These are phyloP conservation scores for Rhynchosporium secalis DNA, from an alignment of 2,329 filamentous ascomycete genomes.

Conservation along the genomic window DNA sequence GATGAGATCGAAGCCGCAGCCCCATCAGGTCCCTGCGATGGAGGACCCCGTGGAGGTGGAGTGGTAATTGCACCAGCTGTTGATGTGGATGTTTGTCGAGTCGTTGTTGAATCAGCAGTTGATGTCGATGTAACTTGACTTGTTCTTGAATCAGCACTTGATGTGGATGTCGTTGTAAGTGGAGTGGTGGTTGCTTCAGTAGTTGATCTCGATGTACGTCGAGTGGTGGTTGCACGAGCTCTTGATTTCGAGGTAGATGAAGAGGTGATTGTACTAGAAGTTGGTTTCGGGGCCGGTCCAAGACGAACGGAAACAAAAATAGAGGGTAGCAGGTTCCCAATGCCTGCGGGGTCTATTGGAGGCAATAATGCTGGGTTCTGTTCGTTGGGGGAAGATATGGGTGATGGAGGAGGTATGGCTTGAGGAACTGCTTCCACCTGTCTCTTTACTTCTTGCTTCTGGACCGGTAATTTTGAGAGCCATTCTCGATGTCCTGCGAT, in stretches of 20 bases:
- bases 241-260: too few relatives aligned
- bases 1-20: conserved; percentile 12
- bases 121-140: not conserved
- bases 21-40: not conserved
- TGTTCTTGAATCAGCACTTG: too few relatives aligned
- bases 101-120: too few relatives aligned
- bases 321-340: not conserved
- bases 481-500: conserved; percentile 25
- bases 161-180: too few relatives aligned
- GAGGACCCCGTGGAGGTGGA: too few relatives aligned
- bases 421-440: conserved; percentile 2
- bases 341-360: not conserved
- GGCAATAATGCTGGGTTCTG: conserved; percentile 3
- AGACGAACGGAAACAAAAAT: not conserved
- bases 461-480: conserved; percentile 22
- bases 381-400: conserved; percentile 7
- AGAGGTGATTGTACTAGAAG: too few relatives aligned
- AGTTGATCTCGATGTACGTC: too few relatives aligned
- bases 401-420: conserved; percentile 1
- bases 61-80: too few relatives aligned
- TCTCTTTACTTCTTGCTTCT: not conserved
- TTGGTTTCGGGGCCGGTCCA: too few relatives aligned
- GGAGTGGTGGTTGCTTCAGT: too few relatives aligned
- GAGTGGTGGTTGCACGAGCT: too few relatives aligned
- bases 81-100: too few relatives aligned